Percentiles rank a stretch among this genome's conserved stretches.
phyloP scores from a whole-genome alignment of 768 basidiomycete genomes.

The Pisolithus orientalis region DNA sequence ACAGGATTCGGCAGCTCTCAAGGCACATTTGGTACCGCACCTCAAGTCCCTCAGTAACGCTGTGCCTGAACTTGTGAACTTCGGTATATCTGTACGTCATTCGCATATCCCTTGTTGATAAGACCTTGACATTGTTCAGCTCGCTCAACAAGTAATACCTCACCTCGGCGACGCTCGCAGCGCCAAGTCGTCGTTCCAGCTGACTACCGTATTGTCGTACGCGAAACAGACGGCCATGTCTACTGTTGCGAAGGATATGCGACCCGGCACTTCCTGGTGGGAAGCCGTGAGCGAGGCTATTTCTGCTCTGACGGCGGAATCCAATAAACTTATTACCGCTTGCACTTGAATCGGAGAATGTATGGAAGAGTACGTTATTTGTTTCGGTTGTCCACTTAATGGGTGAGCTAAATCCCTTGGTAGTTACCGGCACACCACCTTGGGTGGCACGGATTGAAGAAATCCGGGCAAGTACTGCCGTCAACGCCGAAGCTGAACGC shows the following conservation, averaged over 20 bases:
- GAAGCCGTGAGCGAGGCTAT: constrained; percentile 69
- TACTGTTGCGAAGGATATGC: constrained; percentile 62
- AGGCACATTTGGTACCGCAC: constrained; percentile 62
- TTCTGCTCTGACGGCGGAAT: constrained; percentile 62
- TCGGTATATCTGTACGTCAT: constrained; percentile 73
- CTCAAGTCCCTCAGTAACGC: constrained; percentile 66
- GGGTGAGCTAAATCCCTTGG: neutral
- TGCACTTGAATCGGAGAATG: constrained; percentile 69
- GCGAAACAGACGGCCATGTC: constrained; percentile 69
- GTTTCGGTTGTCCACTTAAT: neutral
- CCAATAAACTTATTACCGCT: constrained; percentile 67
- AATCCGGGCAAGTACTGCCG: constrained; percentile 74
- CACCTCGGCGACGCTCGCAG: constrained; percentile 78
- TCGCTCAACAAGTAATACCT: constrained; percentile 84
- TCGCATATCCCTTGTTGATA: neutral
- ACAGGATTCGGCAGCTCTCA: constrained; percentile 65
- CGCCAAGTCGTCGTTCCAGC: constrained; percentile 72
- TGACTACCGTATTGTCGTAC: constrained; percentile 62
- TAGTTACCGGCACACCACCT: constrained; percentile 72
- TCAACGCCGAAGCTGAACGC: constrained; percentile 90
- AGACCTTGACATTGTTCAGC: constrained; percentile 34
- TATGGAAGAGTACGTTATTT: constrained; percentile 60
- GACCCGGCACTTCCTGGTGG: constrained; percentile 67
- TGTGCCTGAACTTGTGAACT: constrained; percentile 80
- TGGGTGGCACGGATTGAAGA: constrained; percentile 81